These are phyloP conservation scores for Peronosclerospora sorghi DNA, from an alignment of 352 stramenopile genomes.

Conservation along the genomic window DNA sequence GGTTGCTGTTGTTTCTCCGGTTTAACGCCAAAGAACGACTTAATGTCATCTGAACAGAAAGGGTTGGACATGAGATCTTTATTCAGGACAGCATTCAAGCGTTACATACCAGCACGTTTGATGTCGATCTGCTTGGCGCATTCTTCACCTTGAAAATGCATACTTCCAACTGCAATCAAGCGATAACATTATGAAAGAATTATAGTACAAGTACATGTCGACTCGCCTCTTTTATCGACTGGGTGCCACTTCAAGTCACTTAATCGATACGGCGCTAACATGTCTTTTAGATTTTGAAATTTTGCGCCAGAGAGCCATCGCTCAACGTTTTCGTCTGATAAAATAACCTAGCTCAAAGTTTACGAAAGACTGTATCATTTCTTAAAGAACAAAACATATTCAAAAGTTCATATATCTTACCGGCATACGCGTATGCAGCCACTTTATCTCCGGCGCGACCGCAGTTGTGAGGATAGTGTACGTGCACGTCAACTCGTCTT, in stretches of 20 bases:
- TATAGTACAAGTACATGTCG: background rate
- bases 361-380: background rate
- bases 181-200: background rate
- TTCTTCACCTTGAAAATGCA: conserved; percentile 62
- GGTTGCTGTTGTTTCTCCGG: conserved; percentile 20
- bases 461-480: conserved; percentile 85
- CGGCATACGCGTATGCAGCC: conserved; percentile 83
- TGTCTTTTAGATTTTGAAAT: conserved; percentile 42
- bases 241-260: conserved; percentile 62
- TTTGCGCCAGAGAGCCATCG: conserved; percentile 55
- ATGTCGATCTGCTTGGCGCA: conserved; percentile 70
- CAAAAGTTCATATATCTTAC: conserved; percentile 15
- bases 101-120: conserved; percentile 44
- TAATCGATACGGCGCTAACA: conserved; percentile 39
- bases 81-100: background rate
- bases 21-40: conserved; percentile 49
- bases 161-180: conserved; percentile 43
- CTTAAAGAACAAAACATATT: background rate
- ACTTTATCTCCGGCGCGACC: conserved; percentile 48
- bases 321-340: conserved; percentile 44
- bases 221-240: conserved; percentile 58
- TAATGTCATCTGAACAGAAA: conserved; percentile 46
- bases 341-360: conserved; percentile 43
- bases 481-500: conserved; percentile 58
- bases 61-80: background rate